Conservation (phyloP, 768 basidiomycete genomes). For the Naganishia onofrii region DNA sequence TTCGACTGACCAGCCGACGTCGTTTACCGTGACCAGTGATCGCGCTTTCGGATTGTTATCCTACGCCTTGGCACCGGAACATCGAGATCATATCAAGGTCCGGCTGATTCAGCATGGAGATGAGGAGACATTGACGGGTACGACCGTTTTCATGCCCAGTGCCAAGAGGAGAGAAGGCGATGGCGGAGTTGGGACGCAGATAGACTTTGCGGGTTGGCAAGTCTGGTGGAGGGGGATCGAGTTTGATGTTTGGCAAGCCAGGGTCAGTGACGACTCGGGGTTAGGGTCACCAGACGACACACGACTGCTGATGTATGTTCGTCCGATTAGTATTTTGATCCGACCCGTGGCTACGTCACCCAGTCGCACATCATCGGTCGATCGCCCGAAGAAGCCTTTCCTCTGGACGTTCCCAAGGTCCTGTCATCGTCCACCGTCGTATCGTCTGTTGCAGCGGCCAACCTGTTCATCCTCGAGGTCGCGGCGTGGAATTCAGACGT, state of each 20-base stretch:
- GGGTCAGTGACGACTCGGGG: conserved; percentile 30
- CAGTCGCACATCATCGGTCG: conserved; percentile 39
- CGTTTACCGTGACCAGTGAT: conserved; percentile 35
- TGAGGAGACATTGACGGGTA: conserved; percentile 33
- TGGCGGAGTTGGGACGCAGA: conserved; percentile 27
- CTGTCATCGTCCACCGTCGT: background rate
- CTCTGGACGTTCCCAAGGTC: background rate
- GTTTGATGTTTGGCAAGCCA: conserved; percentile 36
- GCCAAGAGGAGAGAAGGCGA: conserved; percentile 38
- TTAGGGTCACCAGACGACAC: background rate
- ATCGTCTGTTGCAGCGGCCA: conserved; percentile 27
- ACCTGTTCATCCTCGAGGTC: conserved; percentile 35
- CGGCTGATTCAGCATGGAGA: conserved; percentile 29
- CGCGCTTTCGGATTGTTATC: conserved; percentile 34
- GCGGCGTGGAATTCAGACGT: conserved; percentile 28
- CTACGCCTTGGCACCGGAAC: conserved; percentile 33
- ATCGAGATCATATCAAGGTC: conserved; percentile 27
- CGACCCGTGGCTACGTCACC: conserved; percentile 10
- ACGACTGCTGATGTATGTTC: conserved; percentile 7
- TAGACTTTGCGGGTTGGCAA: conserved; percentile 37
- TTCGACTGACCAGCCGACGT: conserved; percentile 13
- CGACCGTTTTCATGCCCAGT: conserved; percentile 28
- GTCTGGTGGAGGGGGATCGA: conserved; percentile 37
- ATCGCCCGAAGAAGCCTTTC: conserved; percentile 1
- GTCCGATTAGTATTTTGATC: conserved; percentile 34